These are phyloP conservation scores for Penicillium manginii DNA, from an alignment of 495 filamentous ascomycete genomes.

Conservation along the genomic window DNA sequence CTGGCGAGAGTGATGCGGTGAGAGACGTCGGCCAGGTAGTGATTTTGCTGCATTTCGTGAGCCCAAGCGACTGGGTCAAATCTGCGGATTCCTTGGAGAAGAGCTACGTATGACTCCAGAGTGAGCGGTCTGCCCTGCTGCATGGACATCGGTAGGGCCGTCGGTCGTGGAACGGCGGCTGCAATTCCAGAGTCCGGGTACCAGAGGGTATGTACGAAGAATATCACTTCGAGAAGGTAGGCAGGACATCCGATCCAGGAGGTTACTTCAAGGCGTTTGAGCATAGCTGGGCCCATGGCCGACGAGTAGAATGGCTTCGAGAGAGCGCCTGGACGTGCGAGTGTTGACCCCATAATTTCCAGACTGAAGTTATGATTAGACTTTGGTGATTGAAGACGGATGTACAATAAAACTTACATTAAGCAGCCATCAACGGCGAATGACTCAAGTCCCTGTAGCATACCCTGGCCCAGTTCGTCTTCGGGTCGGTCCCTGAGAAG, in stretches of 20 bases:
- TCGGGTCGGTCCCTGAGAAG: conserved; percentile 38
- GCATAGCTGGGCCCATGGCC: conserved; percentile 43
- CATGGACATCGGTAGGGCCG: conserved; percentile 32
- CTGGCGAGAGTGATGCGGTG: conserved; percentile 46
- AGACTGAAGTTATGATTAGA: conserved; percentile 31
- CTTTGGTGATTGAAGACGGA: not conserved
- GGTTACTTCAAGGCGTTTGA: conserved; percentile 52
- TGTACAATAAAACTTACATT: conserved; percentile 32
- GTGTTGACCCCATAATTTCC: conserved; percentile 54
- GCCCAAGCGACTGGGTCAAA: conserved; percentile 50
- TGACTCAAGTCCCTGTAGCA: conserved; percentile 43
- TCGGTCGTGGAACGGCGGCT: conserved; percentile 31
- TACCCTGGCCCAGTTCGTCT: conserved; percentile 24
- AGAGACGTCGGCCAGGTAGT: conserved; percentile 41
- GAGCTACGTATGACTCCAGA: conserved; percentile 37
- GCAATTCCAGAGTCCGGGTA: conserved; percentile 36
- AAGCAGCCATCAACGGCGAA: conserved; percentile 50
- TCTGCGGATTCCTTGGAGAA: conserved; percentile 48
- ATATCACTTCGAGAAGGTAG: conserved; percentile 52
- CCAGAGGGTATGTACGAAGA: conserved; percentile 49
- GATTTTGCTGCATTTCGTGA: conserved; percentile 45
- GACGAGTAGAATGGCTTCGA: conserved; percentile 49
- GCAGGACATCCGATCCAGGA: conserved; percentile 53
- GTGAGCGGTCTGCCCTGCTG: conserved; percentile 31
- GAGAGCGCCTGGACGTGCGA: conserved; percentile 48